Evolutionary conservation across 495 filamentous ascomycete species (phyloP).

Genomic region (Hypoxylon trugodes): DNA sequence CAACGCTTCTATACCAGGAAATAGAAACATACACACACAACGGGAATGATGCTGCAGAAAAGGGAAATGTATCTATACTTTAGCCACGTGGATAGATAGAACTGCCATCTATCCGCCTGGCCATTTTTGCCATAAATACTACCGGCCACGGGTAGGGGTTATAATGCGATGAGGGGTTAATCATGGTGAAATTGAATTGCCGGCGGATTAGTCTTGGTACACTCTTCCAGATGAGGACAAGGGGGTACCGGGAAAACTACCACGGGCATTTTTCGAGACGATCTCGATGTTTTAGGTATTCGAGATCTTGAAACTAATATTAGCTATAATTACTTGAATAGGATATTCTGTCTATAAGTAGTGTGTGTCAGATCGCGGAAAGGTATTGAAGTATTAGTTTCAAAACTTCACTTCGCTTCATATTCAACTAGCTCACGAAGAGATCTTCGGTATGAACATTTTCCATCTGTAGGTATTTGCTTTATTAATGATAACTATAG

Average conservation of each 20-base stretch:
- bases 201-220: constrained; percentile 18
- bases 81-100: constrained; percentile 24
- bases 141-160: constrained; percentile 24
- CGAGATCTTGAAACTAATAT: neutral
- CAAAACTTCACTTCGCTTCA: too few species aligned
- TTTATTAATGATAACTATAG: too few species aligned
- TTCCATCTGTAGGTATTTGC: too few species aligned
- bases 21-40: constrained; percentile 1
- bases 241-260: constrained; percentile 19
- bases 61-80: constrained; percentile 18
- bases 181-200: constrained; percentile 30
- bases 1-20: constrained; percentile 9
- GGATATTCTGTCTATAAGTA: too few species aligned
- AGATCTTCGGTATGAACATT: too few species aligned
- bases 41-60: constrained; percentile 1
- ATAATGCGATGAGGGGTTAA: constrained; percentile 34
- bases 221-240: constrained; percentile 29
- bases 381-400: too few species aligned
- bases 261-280: constrained; percentile 1
- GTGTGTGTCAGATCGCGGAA: too few species aligned
- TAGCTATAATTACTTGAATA: too few species aligned
- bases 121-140: constrained; percentile 34
- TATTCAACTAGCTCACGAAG: too few species aligned
- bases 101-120: constrained; percentile 13
- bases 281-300: neutral